Evolutionary conservation across 2,329 filamentous ascomycete genomes (phyloP), one percentile per base, ranked within the genome.

Genomic region (Trichocomaceae sp.): DNA sequence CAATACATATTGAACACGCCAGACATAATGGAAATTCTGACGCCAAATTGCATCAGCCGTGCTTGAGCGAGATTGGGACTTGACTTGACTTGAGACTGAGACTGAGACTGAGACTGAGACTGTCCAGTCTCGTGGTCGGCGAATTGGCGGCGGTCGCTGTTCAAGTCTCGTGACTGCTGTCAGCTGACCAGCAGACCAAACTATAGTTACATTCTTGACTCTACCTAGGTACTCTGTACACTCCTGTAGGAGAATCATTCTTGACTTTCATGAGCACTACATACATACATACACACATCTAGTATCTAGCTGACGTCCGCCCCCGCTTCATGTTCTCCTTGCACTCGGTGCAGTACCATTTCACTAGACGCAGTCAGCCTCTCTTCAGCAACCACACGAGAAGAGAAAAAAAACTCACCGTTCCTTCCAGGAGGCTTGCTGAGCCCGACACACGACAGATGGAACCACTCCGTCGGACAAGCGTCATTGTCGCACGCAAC

Each of bases 261-360:
- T n/a, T n/a, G n/a, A n/a, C n/a, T n/a, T n/a, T n/a, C n/a, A n/a
- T n/a, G n/a, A n/a, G n/a, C n/a, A n/a, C n/a, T n/a, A n/a, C n/a
- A n/a, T n/a, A n/a, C n/a, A n/a, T n/a, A n/a, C 23, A 33, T 33
- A 10, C 5, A 33, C 29, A 10, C 2, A 12, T 33, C 3, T 33
- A 35, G 3, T 35, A 35, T 35, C 31, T 2, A 35, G 47, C 47
- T 22, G 54, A 33, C 1, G 42, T 31, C 47, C 78, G 77, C 54
- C 74, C 74, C 54, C 78, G 75, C 64, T 80, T 81, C 61, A 86
- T 74, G 47, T 79, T 79, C 60, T 85, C 83, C 66, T 88, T 88
- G 71, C 87, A 90, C 64, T 89, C 86, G 58, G 87, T 84, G 68
- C 87, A 90, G 64, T 87, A 90, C 87, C 87, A 90, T 81, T 88